Conservation (phyloP, 225 moss, liverwort and hornwort genomes). For the Marchantia paleacea region DNA sequence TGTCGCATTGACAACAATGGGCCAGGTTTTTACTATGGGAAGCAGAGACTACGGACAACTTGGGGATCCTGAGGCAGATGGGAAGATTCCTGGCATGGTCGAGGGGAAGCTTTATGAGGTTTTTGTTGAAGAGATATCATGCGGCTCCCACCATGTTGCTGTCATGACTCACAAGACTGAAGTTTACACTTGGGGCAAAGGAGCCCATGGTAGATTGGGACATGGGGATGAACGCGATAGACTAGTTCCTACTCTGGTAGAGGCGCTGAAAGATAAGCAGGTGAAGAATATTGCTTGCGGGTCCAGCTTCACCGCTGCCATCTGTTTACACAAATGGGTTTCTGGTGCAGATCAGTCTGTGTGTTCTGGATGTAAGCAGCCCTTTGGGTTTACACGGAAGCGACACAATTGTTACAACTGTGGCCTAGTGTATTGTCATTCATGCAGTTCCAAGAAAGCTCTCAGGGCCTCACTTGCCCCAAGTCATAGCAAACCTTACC, state of each 20-base stretch:
- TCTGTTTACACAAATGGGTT: constrained; percentile 95
- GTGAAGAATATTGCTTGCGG: constrained; percentile 95
- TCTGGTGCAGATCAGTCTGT: constrained; percentile 90
- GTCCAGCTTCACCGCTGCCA: constrained; percentile 75
- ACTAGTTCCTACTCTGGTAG: constrained; percentile 69
- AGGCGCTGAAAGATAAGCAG: constrained; percentile 89
- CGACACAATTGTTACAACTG: constrained; percentile 99
- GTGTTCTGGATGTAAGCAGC: constrained; percentile 82
- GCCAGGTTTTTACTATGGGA: constrained; percentile 99
- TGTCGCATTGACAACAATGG: constrained; percentile 84
- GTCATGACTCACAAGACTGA: constrained; percentile 88
- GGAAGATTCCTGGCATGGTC: constrained; percentile 78
- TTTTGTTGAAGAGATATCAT: constrained; percentile 81
- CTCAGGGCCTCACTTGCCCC: constrained; percentile 83
- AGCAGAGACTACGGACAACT: constrained; percentile 82
- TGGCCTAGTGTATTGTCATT: constrained; percentile 83
- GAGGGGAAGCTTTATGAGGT: constrained; percentile 75
- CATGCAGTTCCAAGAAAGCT: constrained; percentile 94
- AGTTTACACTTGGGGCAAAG: constrained; percentile 99
- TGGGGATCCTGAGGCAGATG: constrained; percentile 88
- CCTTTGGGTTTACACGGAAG: constrained; percentile 93
- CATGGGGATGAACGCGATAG: constrained; percentile 88
- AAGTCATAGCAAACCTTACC: constrained; percentile 67
- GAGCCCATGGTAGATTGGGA: constrained; percentile 87
- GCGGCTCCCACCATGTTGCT: constrained; percentile 94